Conservation (phyloP, 1,284 basidiomycete species). For the Fomitopsis betulina region DNA sequence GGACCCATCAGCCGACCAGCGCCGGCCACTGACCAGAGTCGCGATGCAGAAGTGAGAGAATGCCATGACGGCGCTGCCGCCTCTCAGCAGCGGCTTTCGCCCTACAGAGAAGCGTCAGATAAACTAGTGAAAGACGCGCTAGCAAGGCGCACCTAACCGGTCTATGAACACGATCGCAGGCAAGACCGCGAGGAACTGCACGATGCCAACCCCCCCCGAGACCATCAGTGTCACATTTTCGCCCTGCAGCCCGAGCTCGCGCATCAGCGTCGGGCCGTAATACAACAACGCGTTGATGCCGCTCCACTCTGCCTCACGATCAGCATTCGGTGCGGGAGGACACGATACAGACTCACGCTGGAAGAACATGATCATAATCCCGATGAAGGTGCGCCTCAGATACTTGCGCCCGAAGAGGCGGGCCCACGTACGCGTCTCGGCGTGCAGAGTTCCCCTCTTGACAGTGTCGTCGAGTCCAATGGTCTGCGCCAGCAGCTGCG, state of each 20-base stretch:
- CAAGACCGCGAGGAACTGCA: constrained; percentile 71
- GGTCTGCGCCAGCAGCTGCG: constrained; percentile 39
- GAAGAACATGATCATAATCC: constrained; percentile 72
- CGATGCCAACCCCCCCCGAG: constrained; percentile 75
- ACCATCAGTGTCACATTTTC: constrained; percentile 56
- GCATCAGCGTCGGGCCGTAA: constrained; percentile 73
- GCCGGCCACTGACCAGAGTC: constrained; percentile 42
- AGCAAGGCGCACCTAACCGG: constrained; percentile 53
- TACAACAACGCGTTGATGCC: constrained; percentile 80
- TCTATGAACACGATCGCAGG: constrained; percentile 74
- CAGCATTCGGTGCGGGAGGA: background rate
- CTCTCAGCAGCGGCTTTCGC: constrained; percentile 21
- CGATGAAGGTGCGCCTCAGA: constrained; percentile 57
- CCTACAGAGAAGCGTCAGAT: background rate
- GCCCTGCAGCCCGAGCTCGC: constrained; percentile 53
- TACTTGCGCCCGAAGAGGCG: constrained; percentile 50
- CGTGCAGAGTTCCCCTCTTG: constrained; percentile 22
- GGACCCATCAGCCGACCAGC: background rate
- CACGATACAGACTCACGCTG: constrained; percentile 50
- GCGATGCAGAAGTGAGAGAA: constrained; percentile 70
- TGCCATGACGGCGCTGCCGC: constrained; percentile 70
- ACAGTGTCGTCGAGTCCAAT: constrained; percentile 11
- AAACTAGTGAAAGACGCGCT: background rate
- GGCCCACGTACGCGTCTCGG: constrained; percentile 49
- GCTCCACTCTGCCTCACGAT: constrained; percentile 59